Evolutionary conservation across 768 basidiomycete genomes (phyloP).

Genomic region (Naganishia vaughanmartiniae): DNA sequence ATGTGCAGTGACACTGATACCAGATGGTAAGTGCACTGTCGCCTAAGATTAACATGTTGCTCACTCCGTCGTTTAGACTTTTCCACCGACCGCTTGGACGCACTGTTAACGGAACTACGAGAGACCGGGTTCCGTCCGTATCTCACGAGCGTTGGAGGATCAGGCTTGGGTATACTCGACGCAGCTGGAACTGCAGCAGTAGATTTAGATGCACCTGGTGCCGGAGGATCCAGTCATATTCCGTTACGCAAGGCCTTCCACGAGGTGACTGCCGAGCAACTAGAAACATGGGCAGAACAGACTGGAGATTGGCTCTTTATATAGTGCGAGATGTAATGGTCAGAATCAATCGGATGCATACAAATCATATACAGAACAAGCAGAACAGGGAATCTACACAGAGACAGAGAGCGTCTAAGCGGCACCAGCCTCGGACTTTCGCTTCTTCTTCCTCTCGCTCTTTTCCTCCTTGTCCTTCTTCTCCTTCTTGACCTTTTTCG

Average conservation of each 20-base stretch:
- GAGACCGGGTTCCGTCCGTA: conserved; percentile 74
- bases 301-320: conserved; percentile 28
- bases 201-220: conserved; percentile 19
- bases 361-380: conserved; percentile 5
- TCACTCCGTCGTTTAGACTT: background rate
- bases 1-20: conserved; percentile 92
- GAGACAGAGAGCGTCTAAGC: background rate
- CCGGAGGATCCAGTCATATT: background rate
- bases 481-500: conserved; percentile 34
- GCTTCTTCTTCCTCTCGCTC: conserved; percentile 50
- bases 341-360: background rate
- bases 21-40: conserved; percentile 67
- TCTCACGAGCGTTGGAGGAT: conserved; percentile 88
- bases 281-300: conserved; percentile 27
- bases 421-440: conserved; percentile 34
- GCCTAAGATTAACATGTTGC: background rate
- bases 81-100: background rate
- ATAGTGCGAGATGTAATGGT: background rate
- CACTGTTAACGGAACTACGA: conserved; percentile 73
- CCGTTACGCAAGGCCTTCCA: conserved; percentile 15
- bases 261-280: conserved; percentile 17
- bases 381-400: background rate
- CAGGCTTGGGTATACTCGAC: conserved; percentile 70
- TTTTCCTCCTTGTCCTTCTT: conserved; percentile 38
- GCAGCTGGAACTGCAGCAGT: background rate